phyloP scores from a whole-genome alignment of 1,139 yeast species.

The Diutina sp. region DNA sequence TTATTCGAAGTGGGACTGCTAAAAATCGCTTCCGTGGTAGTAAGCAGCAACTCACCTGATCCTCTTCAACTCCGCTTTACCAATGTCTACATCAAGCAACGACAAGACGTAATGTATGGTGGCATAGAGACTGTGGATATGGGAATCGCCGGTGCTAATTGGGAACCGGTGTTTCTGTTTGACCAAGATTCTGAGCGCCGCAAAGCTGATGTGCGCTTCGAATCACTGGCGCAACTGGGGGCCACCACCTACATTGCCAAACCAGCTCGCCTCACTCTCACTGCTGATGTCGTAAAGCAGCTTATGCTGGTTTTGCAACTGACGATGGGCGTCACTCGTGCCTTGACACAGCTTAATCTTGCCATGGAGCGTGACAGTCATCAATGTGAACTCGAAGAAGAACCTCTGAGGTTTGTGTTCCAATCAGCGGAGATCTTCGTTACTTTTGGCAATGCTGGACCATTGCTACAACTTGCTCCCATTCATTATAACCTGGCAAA shows the following conservation, averaged over 20 bases:
- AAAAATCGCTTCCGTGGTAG: background rate
- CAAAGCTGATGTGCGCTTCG: constrained; percentile 41
- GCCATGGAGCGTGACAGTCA: constrained; percentile 1
- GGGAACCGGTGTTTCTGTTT: constrained; percentile 7
- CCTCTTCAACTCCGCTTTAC: constrained; percentile 10
- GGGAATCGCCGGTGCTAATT: constrained; percentile 9
- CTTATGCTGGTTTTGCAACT: background rate
- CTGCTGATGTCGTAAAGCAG: background rate
- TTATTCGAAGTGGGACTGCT: background rate
- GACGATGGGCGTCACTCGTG: background rate
- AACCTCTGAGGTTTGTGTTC: background rate
- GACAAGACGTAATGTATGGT: constrained; percentile 31
- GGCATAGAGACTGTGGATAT: constrained; percentile 21
- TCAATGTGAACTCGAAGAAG: background rate
- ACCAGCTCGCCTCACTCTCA: constrained; percentile 10
- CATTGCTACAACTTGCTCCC: background rate
- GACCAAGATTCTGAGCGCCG: constrained; percentile 3
- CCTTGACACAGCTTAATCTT: background rate
- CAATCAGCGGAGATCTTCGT: background rate
- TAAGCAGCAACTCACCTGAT: background rate
- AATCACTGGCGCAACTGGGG: constrained; percentile 13
- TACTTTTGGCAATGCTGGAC: background rate
- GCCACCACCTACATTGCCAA: constrained; percentile 35
- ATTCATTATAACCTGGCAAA: background rate
- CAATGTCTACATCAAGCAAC: constrained; percentile 28